phyloP scores from a whole-genome alignment of 371 early-diverging fungal genomes.

The Basidiobolus meristosporus region DNA sequence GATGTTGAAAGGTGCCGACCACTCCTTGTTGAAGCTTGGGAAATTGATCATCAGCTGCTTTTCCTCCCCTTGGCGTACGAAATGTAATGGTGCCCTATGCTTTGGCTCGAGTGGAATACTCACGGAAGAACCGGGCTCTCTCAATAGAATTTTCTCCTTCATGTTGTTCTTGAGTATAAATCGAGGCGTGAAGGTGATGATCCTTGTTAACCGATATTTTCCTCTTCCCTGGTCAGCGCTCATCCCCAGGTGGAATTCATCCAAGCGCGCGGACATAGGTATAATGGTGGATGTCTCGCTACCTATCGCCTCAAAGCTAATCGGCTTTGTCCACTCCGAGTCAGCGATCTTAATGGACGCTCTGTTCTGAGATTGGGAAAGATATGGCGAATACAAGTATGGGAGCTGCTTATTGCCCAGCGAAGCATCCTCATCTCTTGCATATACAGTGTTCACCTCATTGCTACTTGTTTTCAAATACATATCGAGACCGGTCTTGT shows the following conservation, averaged over 20 bases:
- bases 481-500: slow-evolving; percentile 76
- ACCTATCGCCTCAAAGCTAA: slow-evolving; percentile 92
- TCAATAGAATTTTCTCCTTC: slow-evolving; percentile 45
- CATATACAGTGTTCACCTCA: slow-evolving; percentile 43
- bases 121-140: slow-evolving; percentile 40
- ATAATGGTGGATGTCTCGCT: slow-evolving; percentile 59
- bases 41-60: slow-evolving; percentile 47
- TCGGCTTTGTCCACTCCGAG: slow-evolving; percentile 21
- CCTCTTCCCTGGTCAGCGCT: slow-evolving; percentile 57
- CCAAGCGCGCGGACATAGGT: slow-evolving; percentile 21
- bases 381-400: no score
- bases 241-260: slow-evolving; percentile 67
- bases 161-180: slow-evolving; percentile 76
- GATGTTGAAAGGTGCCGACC: slow-evolving; percentile 83
- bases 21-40: slow-evolving; percentile 48
- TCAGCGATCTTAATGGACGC: slow-evolving; percentile 52
- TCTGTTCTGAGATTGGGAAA: slow-evolving; percentile 77
- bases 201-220: slow-evolving; percentile 53
- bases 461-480: slow-evolving; percentile 5
- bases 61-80: slow-evolving; percentile 34
- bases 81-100: slow-evolving; percentile 44
- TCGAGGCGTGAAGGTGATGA: slow-evolving; percentile 80
- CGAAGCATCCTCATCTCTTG: slow-evolving; percentile 32
- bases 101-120: slow-evolving; percentile 26
- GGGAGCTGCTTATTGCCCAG: slow-evolving; percentile 29